These are phyloP conservation scores for Medicago arabica DNA, from an alignment of 306 rosid genomes.

Conservation along the genomic window DNA sequence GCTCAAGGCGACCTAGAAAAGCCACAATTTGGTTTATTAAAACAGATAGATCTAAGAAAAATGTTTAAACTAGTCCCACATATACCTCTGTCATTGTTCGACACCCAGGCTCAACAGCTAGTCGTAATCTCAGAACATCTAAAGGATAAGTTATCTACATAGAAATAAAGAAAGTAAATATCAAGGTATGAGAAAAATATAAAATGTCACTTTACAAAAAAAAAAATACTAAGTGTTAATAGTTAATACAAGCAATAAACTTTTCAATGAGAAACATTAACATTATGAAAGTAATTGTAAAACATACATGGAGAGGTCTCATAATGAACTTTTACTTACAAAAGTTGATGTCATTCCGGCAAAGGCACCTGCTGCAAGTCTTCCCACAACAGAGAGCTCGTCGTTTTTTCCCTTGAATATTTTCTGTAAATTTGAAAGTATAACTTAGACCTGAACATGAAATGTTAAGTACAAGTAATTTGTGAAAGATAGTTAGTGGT, in stretches of 20 bases:
- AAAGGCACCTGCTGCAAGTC: slow-evolving; percentile 97
- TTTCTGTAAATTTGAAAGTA: slow-evolving; percentile 56
- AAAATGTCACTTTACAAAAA: slow-evolving; percentile 11
- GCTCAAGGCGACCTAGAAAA: slow-evolving; percentile 74
- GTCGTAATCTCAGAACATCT: slow-evolving; percentile 88
- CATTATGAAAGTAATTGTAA: slow-evolving; percentile 2
- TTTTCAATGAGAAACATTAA: slow-evolving; percentile 4
- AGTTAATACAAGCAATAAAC: slow-evolving; percentile 24
- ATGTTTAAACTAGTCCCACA: slow-evolving; percentile 31
- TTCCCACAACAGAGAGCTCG: slow-evolving; percentile 84
- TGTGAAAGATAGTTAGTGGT: slow-evolving; percentile 21
- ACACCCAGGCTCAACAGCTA: slow-evolving; percentile 92
- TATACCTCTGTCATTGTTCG: slow-evolving; percentile 92
- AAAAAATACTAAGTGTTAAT: slow-evolving; percentile 5
- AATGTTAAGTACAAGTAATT: slow-evolving; percentile 24
- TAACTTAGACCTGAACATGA: slow-evolving; percentile 40
- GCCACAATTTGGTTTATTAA: slow-evolving; percentile 41
- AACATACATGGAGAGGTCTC: neutral
- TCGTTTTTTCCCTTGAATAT: slow-evolving; percentile 70
- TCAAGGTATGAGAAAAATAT: slow-evolving; percentile 6
- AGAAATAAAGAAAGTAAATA: slow-evolving; percentile 35
- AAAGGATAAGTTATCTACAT: slow-evolving; percentile 84
- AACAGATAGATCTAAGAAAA: slow-evolving; percentile 25
- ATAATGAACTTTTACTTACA: slow-evolving; percentile 57
- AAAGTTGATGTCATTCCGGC: slow-evolving; percentile 98